Base-by-base conservation (phyloP, 106 monocot species). In the Dioscorea zingiberensis region DNA sequence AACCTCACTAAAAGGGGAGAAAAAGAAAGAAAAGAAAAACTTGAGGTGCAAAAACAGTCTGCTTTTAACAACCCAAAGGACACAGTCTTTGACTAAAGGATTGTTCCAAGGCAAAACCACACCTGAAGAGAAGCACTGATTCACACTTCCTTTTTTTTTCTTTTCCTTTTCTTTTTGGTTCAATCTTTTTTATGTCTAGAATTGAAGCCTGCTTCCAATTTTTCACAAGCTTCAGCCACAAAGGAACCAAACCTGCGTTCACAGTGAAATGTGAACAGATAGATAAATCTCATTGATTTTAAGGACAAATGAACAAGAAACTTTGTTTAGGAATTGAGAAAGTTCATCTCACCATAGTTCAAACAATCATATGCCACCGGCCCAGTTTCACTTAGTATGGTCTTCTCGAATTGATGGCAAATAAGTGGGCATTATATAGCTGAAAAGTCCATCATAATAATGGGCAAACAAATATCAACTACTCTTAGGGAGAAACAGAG, bases 361-460 rank as follows among this genome's bases (percentile, higher is more conserved):
- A 73, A 73, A 56, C 19, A 55, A 63, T 15, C 21, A 47, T 55
- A 72, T 21, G 63, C 55, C 62, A 64, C 72, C 64, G 26, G 54
- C 64, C 64, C 54, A 32, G 67, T 59, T n/a, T n/a, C 51, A 28
- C 59, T 38, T 38, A 60, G 32, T 13, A 71, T 27, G 65, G 28
- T 65, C 65, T 65, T 58, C 64, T 65, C 26, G 27, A n/a, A 28
- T 47, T 21, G 48, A 54, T 67, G 23, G 47, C 62, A 74, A 58
- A 54, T 8, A 24, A 67, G 66, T 48, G 51, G 53, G 18, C 2
- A 11, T 58, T 60, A 74, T 21, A 26, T 38, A 49, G 60, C 58
- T 59, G 47, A 21, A 74, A 38, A 38, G 4, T 38, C 10, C 38
- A 38, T 38, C 38, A 38, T 38, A 38, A 38, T 38, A 38, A 38